Base-by-base conservation (phyloP, 192 early-diverging fungal species). In the Linderina pennispora region DNA sequence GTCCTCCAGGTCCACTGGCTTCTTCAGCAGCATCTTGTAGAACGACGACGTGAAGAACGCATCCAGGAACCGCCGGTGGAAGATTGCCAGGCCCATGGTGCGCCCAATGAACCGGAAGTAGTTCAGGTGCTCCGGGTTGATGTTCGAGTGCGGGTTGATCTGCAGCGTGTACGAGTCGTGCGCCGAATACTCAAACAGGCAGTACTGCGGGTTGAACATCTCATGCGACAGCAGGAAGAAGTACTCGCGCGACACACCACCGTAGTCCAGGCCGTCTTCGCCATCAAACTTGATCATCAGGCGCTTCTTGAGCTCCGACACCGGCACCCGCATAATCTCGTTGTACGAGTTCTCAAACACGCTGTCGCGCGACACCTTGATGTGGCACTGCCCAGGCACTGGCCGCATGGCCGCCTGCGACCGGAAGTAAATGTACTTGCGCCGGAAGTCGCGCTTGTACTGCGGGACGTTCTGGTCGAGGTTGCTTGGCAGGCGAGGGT, bases 81-180 rank as follows among this genome's bases (percentile, higher is more conserved):
- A 96, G 31, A 98, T 91, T 7, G 92, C 87, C 55, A 98, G 69
- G 7, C 95, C 95, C 55, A 96, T 87, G 18, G 92, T 86, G 40
- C 95, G 91, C 4, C 95, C 95, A 62, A 98, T 98, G 53, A 98
- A 98, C 66, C 86, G 87, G 75, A 96, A 98, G 77, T 96, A 95
- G 66, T 92, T 92, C 40, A 98, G 76, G 78, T 98, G 95, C 54
- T 98, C 93, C 23, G 95, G 90, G 59, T 98, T 95, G 49, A 98
- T 82, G 36, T 76, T 84, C 8, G 90, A 93, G 67, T 96, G 82
- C 20, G 93, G 91, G 73, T 93, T 98, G 65, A 98, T 94, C 63
- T 98, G 93, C 36, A 98, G 79, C 32, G 95, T 98, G 74, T 98
- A 98, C 57, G 89, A 92, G 73, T 96, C 93, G 75, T 95, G 91